Evolutionary conservation across 2,329 filamentous ascomycete species (phyloP), one percentile per base, ranked within the genome.

Genomic region (Boeremia lycopersici): DNA sequence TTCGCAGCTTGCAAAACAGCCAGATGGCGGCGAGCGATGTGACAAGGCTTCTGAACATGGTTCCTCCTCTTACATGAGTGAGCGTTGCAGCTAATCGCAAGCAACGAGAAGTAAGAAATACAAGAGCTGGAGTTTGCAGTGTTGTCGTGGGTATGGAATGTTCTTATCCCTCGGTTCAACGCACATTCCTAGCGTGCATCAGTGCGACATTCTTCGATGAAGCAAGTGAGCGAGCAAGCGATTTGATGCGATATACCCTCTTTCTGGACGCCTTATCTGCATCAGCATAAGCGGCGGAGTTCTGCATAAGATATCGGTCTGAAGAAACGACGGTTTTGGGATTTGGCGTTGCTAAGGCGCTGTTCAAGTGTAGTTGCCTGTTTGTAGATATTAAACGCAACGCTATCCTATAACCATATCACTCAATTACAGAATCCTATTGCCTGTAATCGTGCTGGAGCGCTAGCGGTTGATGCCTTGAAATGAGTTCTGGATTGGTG

Each of bases 1-100:
- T 85, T 28, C 74, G 84, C 53, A 77, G 79, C 26, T 58, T 87
- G 64, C 81, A 79, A 13, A 81, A 83, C 35, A 79, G 77, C 49
- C 79, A 78, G 23, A 77, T 86, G 72, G 78, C 82, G 34, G 74
- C 76, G 50, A 72, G 69, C 36, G 78, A 81, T 59, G 69, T 78
- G 26, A 69, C 68, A 35, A 68, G 68, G 35, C 43, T 80, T 15
- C 57, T 81, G 53, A 72, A 72, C 39, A 35, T 62, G 4, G 51
- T 74, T 4, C 71, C 70, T 43, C 62, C 65, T 26, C 39, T 71
- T 44, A 49, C 54, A 28, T 61, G 36, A 55, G 36, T n/a, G 17
- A 39, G 11, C 4, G 11, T 19, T 35, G 15, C 25, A 19, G 31
- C 13, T 11, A 29, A 29, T 7, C 5, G 38, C 10, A 9, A 0